Evolutionary conservation across 1,139 yeast genomes (phyloP).

Genomic region (Geotrichum phurueaensis): DNA sequence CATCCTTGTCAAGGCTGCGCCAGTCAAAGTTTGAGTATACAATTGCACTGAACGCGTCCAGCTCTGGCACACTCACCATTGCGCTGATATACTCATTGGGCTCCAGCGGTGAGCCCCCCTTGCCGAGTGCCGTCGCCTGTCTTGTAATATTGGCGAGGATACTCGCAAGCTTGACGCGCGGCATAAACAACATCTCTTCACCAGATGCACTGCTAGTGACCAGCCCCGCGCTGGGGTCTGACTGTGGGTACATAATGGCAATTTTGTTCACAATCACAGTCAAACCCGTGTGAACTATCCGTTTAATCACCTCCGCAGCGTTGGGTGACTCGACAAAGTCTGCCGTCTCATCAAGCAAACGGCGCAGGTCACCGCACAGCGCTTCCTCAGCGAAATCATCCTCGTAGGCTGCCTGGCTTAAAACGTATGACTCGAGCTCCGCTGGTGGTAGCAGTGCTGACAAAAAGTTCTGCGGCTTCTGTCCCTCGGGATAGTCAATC

Average conservation of each 20-base stretch:
- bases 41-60: conserved; percentile 84
- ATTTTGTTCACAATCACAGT: conserved; percentile 27
- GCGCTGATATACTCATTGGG: conserved; percentile 45
- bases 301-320: conserved; percentile 37
- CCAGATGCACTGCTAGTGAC: conserved; percentile 8
- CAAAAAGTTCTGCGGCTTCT: conserved; percentile 23
- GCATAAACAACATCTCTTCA: conserved; percentile 3
- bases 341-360: conserved; percentile 47
- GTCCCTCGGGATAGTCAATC: conserved; percentile 34
- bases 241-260: conserved; percentile 25
- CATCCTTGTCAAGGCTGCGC: conserved; percentile 21
- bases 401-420: conserved; percentile 32
- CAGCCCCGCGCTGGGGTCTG: conserved; percentile 18
- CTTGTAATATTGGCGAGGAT: conserved; percentile 61
- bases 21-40: conserved; percentile 77
- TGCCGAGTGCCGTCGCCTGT: conserved; percentile 51
- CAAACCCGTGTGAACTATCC: conserved; percentile 38
- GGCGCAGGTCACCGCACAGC: conserved; percentile 26
- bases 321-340: conserved; percentile 44
- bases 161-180: conserved; percentile 53
- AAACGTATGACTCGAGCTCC: conserved; percentile 38
- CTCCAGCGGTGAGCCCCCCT: conserved; percentile 43
- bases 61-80: conserved; percentile 50
- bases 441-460: conserved; percentile 39
- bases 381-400: conserved; percentile 27